These are phyloP conservation scores for Phytophthora rubi DNA, from an alignment of 352 stramenopile species.

Conservation along the genomic window DNA sequence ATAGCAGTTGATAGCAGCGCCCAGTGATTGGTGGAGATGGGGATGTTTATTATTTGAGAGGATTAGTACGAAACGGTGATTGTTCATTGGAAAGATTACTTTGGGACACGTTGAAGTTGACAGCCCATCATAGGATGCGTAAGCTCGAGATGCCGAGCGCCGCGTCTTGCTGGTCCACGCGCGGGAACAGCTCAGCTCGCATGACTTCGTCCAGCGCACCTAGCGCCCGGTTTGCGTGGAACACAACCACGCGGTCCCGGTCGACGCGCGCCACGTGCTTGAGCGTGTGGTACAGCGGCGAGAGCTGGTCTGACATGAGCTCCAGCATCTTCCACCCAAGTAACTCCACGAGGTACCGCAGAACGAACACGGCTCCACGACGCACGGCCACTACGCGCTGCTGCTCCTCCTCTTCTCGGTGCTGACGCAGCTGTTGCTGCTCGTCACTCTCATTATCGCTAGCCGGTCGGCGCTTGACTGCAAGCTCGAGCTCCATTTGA, in stretches of 20 bases:
- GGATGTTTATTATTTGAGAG: background rate
- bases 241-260: constrained; percentile 65
- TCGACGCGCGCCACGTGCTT: constrained; percentile 75
- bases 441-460: constrained; percentile 16
- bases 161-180: constrained; percentile 42
- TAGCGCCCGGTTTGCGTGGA: constrained; percentile 69
- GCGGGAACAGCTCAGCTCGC: constrained; percentile 75
- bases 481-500: constrained; percentile 66
- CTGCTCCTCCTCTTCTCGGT: constrained; percentile 31
- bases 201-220: constrained; percentile 67
- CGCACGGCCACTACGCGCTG: constrained; percentile 64
- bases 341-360: constrained; percentile 78
- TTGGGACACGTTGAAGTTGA: constrained; percentile 17
- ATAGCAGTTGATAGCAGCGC: background rate
- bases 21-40: constrained; percentile 6
- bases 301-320: constrained; percentile 74
- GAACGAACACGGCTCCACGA: constrained; percentile 77
- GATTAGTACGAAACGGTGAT: constrained; percentile 4
- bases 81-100: background rate
- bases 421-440: constrained; percentile 17
- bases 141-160: constrained; percentile 50
- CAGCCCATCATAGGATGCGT: constrained; percentile 51
- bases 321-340: constrained; percentile 82
- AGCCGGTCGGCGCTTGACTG: constrained; percentile 10
- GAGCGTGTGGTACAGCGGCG: constrained; percentile 76